These are phyloP conservation scores for Verbena officinalis DNA, from an alignment of 257 asterid species.

Conservation along the genomic window DNA sequence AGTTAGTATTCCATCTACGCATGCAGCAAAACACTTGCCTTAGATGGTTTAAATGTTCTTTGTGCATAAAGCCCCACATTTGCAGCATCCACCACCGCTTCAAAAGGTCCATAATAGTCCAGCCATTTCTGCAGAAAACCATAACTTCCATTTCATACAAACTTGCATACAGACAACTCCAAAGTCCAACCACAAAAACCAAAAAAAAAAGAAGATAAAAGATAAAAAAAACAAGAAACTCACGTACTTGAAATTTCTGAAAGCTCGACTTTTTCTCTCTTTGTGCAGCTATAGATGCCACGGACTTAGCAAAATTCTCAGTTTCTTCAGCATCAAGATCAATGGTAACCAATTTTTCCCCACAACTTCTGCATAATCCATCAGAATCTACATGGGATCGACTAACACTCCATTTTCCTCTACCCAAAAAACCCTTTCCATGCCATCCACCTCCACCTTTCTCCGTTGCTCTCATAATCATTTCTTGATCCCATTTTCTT, in stretches of 20 bases:
- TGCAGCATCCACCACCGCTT: constrained; percentile 89
- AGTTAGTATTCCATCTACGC: too few species aligned
- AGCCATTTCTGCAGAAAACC: constrained; percentile 79
- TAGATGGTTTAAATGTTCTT: constrained; percentile 63
- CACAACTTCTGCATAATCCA: constrained; percentile 74
- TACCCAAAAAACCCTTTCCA: constrained; percentile 88
- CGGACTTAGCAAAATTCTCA: constrained; percentile 70
- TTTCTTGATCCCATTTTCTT: constrained; percentile 63
- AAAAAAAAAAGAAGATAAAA: background rate
- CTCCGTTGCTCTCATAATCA: constrained; percentile 47
- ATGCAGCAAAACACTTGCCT: constrained; percentile 48
- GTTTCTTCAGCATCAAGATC: constrained; percentile 87
- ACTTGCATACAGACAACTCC: constrained; percentile 24
- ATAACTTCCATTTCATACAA: constrained; percentile 22
- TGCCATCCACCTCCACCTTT: constrained; percentile 95
- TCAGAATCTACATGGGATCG: constrained; percentile 56
- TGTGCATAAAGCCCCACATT: constrained; percentile 83
- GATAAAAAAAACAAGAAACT: constrained; percentile 17
- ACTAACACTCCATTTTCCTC: constrained; percentile 65
- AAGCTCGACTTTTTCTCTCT: constrained; percentile 69
- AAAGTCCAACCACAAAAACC: background rate
- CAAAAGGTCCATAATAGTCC: constrained; percentile 82
- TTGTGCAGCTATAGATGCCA: constrained; percentile 68
- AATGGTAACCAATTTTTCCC: constrained; percentile 65
- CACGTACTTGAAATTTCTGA: constrained; percentile 79